These are phyloP conservation scores for Sclerotinia spermophila DNA, from an alignment of 2,329 filamentous ascomycete genomes.

Conservation along the genomic window DNA sequence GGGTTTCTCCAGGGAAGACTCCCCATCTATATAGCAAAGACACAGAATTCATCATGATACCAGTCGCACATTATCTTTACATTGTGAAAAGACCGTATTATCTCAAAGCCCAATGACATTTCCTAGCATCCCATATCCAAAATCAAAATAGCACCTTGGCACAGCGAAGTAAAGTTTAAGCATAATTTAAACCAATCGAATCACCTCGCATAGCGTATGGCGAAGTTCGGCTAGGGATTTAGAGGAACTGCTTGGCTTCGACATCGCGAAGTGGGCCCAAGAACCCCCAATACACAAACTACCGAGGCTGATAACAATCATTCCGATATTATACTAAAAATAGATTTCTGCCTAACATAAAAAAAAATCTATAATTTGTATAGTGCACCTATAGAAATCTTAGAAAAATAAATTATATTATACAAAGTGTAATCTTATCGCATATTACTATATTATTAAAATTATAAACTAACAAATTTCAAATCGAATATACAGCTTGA, in stretches of 20 bases:
- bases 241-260: neutral
- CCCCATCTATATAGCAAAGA: neutral
- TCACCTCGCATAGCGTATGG: neutral
- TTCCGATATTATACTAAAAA: too few relatives aligned
- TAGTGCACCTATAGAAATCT: too few relatives aligned
- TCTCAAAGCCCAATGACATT: neutral
- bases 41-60: neutral
- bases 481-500: too few relatives aligned
- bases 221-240: neutral
- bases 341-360: too few relatives aligned
- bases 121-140: neutral
- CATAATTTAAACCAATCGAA: neutral
- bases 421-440: too few relatives aligned
- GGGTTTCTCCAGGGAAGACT: neutral
- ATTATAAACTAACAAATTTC: too few relatives aligned
- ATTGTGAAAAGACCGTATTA: constrained; percentile 1
- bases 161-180: neutral
- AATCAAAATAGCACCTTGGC: neutral
- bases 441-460: too few relatives aligned
- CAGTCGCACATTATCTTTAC: constrained; percentile 4
- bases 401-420: too few relatives aligned
- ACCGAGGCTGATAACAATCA: too few relatives aligned
- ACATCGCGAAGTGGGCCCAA: neutral
- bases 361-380: too few relatives aligned
- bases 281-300: neutral